Percentiles rank a stretch among this genome's conserved stretches.
These are phyloP conservation scores for Ustilago hordei DNA, from an alignment of 1,284 basidiomycete genomes.

Conservation along the genomic window DNA sequence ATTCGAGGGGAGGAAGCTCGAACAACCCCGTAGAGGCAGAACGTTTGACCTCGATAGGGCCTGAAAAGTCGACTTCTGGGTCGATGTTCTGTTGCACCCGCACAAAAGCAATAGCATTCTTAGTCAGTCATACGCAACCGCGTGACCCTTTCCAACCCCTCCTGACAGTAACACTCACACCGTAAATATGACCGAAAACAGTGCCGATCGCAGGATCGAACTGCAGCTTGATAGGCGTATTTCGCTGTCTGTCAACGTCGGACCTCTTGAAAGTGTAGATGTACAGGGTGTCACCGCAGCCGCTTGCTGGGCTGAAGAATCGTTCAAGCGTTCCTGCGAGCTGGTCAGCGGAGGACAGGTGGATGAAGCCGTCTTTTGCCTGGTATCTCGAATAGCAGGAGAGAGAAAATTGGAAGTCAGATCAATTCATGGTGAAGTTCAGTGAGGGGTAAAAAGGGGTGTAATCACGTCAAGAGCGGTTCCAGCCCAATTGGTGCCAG, in stretches of 20 bases:
- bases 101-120: neutral
- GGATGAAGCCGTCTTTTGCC: conserved; percentile 62
- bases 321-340: conserved; percentile 52
- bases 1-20: conserved; percentile 35
- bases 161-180: conserved; percentile 26
- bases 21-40: conserved; percentile 29
- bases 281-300: conserved; percentile 49
- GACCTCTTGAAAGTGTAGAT: conserved; percentile 46
- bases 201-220: conserved; percentile 55
- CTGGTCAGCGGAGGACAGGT: conserved; percentile 59
- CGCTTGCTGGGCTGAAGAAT: conserved; percentile 51
- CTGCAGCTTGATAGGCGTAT: conserved; percentile 43
- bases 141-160: too few relatives aligned
- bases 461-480: conserved; percentile 59
- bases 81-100: conserved; percentile 32
- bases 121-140: neutral
- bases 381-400: conserved; percentile 4
- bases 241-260: conserved; percentile 35
- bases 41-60: conserved; percentile 43
- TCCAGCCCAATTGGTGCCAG: conserved; percentile 49
- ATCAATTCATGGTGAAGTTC: neutral
- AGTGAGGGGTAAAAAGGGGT: neutral
- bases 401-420: neutral
- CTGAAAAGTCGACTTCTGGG: conserved; percentile 41
- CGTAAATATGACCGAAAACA: conserved; percentile 58